Evolutionary conservation across 495 filamentous ascomycete species (phyloP).

Genomic region (Podospora pseudopauciseta): DNA sequence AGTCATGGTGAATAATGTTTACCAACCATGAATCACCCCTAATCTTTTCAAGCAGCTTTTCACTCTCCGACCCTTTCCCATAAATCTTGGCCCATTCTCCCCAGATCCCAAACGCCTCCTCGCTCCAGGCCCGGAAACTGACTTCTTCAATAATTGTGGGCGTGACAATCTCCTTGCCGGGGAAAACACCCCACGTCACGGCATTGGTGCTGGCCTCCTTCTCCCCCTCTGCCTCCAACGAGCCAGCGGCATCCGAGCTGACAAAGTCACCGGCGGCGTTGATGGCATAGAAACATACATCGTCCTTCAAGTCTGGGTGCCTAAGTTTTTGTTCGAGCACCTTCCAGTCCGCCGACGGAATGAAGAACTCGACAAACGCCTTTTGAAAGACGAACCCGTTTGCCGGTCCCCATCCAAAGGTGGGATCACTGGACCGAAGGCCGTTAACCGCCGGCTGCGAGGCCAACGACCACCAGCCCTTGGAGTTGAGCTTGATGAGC

Average conservation of each 20-base stretch:
- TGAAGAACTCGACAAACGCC: slow-evolving; percentile 94
- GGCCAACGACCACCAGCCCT: slow-evolving; percentile 94
- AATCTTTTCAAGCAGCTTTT: slow-evolving; percentile 62
- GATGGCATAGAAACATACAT: slow-evolving; percentile 80
- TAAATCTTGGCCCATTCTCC: slow-evolving; percentile 89
- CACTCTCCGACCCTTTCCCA: slow-evolving; percentile 57
- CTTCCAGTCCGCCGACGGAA: slow-evolving; percentile 66
- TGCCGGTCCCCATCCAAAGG: slow-evolving; percentile 91
- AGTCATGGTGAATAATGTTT: slow-evolving; percentile 86
- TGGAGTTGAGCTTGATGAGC: slow-evolving; percentile 69
- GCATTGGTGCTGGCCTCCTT: slow-evolving; percentile 71
- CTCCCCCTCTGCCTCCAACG: slow-evolving; percentile 15
- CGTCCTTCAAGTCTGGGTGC: slow-evolving; percentile 50
- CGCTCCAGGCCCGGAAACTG: slow-evolving; percentile 89
- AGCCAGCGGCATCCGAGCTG: slow-evolving; percentile 50
- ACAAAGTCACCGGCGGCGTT: slow-evolving; percentile 69
- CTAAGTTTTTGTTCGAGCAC: slow-evolving; percentile 59
- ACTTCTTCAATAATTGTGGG: slow-evolving; percentile 97
- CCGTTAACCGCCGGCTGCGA: slow-evolving; percentile 96
- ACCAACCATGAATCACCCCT: slow-evolving; percentile 77
- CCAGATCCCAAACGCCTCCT: slow-evolving; percentile 96
- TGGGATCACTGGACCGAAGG: slow-evolving; percentile 64
- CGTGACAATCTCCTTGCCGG: slow-evolving; percentile 93
- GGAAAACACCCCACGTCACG: slow-evolving; percentile 95
- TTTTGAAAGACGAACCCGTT: slow-evolving; percentile 98